Base-by-base conservation (phyloP, 495 filamentous ascomycete genomes). In the Penicillium simplicissimum region DNA sequence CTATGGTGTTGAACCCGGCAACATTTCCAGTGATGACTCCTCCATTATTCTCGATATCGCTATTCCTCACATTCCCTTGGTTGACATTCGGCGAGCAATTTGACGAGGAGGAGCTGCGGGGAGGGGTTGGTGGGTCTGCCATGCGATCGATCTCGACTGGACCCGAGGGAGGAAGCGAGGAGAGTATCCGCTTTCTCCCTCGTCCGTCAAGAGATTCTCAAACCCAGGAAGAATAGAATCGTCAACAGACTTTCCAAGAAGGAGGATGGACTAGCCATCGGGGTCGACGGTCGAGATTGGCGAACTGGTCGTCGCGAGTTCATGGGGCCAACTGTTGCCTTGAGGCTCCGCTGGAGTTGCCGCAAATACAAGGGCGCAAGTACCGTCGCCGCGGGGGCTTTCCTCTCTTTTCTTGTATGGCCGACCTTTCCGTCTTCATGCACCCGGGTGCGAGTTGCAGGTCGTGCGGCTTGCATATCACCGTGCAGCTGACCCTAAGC, bases 121-220 rank as follows among this genome's bases (percentile, higher is more conserved):
- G 45, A 31, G 45, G 45, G 23, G 45, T 49, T 8, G 45, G 45
- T 23, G 45, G 45, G 45, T 49, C 45, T 49, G 45, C 25, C 45
- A 49, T 49, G 45, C 21, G 45, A 49, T 49, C 21, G 23, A 49
- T 15, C 45, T 49, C 13, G 45, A 14, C 10, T 49, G 45, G 45
- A 49, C 45, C 23, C 23, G 45, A 49, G 45, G 45, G 23, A 49
- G 45, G 45, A 49, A 49, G 45, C 45, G 45, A 49, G n/a, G 13
- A 13, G 9, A 21, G 11, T 8, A 45, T 31, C 7, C 11, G 45
- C 45, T 49, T 49, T 49, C 23, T 47, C 45, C 45, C 45, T 49
- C 45, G 13, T 49, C 45, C 23, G n/a, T 49, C 45, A 49, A 31
- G 45, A 48, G 9, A 8, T 48, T 15, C 25, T 48, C 21, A 48